Conservation (phyloP, 192 early-diverging fungal genomes). For the Coemansia sp. region DNA sequence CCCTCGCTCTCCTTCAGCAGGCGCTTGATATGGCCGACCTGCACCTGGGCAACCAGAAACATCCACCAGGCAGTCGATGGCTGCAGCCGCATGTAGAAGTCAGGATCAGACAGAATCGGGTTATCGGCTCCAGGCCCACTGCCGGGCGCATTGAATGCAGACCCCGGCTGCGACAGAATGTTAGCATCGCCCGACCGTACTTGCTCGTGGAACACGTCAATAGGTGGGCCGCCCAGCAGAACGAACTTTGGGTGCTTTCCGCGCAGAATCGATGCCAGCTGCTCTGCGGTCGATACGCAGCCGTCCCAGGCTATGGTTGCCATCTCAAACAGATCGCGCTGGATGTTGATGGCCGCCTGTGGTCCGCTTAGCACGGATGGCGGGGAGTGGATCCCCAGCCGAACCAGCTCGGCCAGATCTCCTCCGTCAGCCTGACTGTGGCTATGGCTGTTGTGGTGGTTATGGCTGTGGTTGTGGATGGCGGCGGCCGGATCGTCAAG, state of each 20-base stretch:
- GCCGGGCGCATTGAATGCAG: constrained; percentile 51
- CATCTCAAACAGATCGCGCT: constrained; percentile 49
- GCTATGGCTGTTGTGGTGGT: not conserved
- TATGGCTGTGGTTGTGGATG: no score
- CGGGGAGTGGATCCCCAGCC: not conserved
- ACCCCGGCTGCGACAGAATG: constrained; percentile 47
- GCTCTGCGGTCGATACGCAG: constrained; percentile 54
- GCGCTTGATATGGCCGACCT: constrained; percentile 56
- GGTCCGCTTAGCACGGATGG: constrained; percentile 2
- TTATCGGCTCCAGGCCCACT: constrained; percentile 54
- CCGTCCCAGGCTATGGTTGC: constrained; percentile 51
- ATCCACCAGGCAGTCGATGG: constrained; percentile 57
- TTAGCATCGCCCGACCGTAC: constrained; percentile 45
- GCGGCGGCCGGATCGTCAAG: not conserved
- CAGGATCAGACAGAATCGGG: constrained; percentile 50
- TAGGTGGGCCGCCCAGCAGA: constrained; percentile 33
- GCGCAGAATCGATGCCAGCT: constrained; percentile 51
- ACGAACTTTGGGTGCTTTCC: constrained; percentile 55
- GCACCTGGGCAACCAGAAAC: constrained; percentile 54
- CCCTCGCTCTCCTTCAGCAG: constrained; percentile 52
- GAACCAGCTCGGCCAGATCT: not conserved
- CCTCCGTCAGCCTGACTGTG: not conserved
- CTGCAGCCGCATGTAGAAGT: constrained; percentile 56
- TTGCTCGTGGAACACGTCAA: constrained; percentile 44
- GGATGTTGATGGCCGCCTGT: constrained; percentile 18